Conservation (phyloP, 1,284 basidiomycete species). For the Cutaneotrichosporon arboriforme region DNA sequence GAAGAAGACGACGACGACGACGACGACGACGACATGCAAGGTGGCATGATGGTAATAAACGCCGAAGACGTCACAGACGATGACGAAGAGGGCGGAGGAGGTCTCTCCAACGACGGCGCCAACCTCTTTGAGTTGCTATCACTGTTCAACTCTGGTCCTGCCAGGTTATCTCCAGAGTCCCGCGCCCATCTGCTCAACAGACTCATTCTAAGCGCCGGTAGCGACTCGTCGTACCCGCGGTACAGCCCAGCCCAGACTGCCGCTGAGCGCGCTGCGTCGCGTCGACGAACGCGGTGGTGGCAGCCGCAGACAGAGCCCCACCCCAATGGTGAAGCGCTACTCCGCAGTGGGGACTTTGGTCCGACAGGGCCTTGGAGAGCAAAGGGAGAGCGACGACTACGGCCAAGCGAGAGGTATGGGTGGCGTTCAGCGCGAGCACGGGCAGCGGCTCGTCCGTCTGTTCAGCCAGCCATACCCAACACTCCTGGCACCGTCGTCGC, state of each 20-base stretch:
- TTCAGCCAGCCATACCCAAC: slow-evolving; percentile 63
- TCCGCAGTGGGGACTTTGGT: slow-evolving; percentile 82
- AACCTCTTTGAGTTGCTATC: slow-evolving; percentile 21
- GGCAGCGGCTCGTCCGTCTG: background rate
- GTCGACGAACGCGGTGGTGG: slow-evolving; percentile 33
- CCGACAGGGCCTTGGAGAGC: slow-evolving; percentile 50
- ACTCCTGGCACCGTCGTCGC: slow-evolving; percentile 81
- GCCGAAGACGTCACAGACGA: slow-evolving; percentile 15
- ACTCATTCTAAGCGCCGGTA: slow-evolving; percentile 22
- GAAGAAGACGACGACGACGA: slow-evolving; percentile 32
- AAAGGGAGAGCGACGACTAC: slow-evolving; percentile 8
- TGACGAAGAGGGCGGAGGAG: background rate
- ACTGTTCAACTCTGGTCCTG: slow-evolving; percentile 17
- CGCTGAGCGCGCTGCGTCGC: slow-evolving; percentile 11
- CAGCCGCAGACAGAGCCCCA: slow-evolving; percentile 61
- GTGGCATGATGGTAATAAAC: slow-evolving; percentile 3
- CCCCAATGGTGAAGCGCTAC: slow-evolving; percentile 62
- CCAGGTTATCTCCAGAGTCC: slow-evolving; percentile 3
- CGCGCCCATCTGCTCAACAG: slow-evolving; percentile 21
- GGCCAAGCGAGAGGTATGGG: slow-evolving; percentile 7
- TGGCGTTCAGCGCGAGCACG: background rate
- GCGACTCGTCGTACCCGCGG: background rate
- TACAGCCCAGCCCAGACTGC: slow-evolving; percentile 1
- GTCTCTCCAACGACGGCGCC: background rate
- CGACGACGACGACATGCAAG: slow-evolving; percentile 12